Conservation (phyloP, 1,284 basidiomycete species). For the Sanghuangporus baumii region DNA sequence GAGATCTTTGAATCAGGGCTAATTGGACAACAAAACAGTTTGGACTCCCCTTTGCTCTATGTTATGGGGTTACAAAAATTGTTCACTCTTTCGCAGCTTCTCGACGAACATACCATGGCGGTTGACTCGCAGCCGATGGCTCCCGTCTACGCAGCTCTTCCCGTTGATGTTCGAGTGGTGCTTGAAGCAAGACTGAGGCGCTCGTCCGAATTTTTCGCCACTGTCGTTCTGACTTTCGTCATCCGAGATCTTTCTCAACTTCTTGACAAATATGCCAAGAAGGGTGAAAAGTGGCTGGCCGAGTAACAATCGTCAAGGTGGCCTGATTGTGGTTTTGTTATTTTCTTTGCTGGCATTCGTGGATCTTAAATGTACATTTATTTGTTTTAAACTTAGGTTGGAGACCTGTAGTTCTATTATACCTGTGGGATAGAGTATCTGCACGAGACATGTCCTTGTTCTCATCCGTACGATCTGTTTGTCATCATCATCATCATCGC, state of each 20-base stretch:
- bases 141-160: slow-evolving; percentile 67
- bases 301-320: slow-evolving; percentile 38
- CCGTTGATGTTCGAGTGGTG: slow-evolving; percentile 52
- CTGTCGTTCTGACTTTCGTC: slow-evolving; percentile 87
- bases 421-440: slow-evolving; percentile 15
- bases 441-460: slow-evolving; percentile 5
- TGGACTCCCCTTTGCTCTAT: slow-evolving; percentile 85
- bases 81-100: slow-evolving; percentile 70
- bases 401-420: slow-evolving; percentile 16
- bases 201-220: slow-evolving; percentile 86
- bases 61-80: slow-evolving; percentile 74
- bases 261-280: slow-evolving; percentile 89
- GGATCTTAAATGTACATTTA: slow-evolving; percentile 15
- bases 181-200: slow-evolving; percentile 76
- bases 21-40: slow-evolving; percentile 37
- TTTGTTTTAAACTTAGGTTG: slow-evolving; percentile 7
- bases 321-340: neutral
- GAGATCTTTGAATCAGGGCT: slow-evolving; percentile 14
- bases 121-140: slow-evolving; percentile 58
- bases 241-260: slow-evolving; percentile 79
- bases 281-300: slow-evolving; percentile 82
- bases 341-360: neutral
- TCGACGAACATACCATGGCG: slow-evolving; percentile 85
- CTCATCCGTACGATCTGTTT: neutral
- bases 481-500: neutral